These are phyloP conservation scores for Hyaloscypha variabilis DNA, from an alignment of 495 filamentous ascomycete species.

Conservation along the genomic window DNA sequence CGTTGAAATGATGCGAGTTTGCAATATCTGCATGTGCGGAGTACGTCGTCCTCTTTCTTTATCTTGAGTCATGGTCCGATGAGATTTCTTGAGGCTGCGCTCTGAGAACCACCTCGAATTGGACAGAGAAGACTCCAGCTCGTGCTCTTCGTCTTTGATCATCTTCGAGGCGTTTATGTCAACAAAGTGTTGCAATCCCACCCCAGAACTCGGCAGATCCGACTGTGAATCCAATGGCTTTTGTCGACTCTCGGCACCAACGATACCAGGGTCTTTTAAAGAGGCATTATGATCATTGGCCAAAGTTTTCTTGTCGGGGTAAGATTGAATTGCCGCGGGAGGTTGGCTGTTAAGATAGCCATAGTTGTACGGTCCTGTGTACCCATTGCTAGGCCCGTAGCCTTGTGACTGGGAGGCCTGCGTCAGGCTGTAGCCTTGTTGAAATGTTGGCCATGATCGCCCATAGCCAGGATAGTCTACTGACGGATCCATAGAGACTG, in stretches of 20 bases:
- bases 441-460: not conserved
- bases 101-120: not conserved
- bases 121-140: not conserved
- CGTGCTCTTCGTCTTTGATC: not conserved
- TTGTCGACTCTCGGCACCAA: not conserved
- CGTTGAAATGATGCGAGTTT: not conserved
- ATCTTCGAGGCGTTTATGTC: not conserved
- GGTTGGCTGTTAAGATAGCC: not conserved
- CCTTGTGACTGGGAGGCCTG: not conserved
- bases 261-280: not conserved
- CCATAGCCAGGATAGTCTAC: not conserved
- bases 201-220: not conserved
- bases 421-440: not conserved
- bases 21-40: not conserved
- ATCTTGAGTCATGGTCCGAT: not conserved
- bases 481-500: not conserved
- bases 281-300: not conserved
- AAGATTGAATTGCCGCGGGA: not conserved
- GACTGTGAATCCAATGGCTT: not conserved
- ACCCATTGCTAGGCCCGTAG: not conserved
- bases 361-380: not conserved
- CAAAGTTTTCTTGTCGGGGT: not conserved
- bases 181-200: not conserved
- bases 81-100: not conserved
- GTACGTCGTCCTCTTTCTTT: not conserved